A percentile compares a stretch with the other conserved stretches of the same genome.
phyloP scores from a whole-genome alignment of 2,329 filamentous ascomycete genomes.

The Colletotrichum gloeosporioides region DNA sequence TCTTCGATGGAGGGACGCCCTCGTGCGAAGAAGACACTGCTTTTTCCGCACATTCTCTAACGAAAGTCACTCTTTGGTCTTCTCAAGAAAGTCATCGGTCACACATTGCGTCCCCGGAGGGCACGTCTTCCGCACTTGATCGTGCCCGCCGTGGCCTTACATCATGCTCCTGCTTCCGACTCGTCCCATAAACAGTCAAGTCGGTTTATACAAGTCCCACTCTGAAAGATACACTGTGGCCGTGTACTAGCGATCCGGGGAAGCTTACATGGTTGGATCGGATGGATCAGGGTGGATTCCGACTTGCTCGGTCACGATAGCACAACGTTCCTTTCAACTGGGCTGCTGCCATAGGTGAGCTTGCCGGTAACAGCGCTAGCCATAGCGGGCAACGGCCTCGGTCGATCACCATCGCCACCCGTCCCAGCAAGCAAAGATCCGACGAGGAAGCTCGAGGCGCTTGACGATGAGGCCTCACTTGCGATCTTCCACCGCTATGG shows the following conservation, averaged over 20 bases:
- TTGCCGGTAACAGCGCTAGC: neutral
- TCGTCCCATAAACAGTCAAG: neutral
- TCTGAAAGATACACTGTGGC: neutral
- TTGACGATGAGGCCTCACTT: neutral
- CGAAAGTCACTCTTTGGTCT: neutral
- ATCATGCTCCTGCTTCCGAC: neutral
- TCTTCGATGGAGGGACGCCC: neutral
- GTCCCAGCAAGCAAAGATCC: neutral
- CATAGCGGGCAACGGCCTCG: neutral
- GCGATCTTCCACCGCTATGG: neutral
- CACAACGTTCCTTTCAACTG: neutral
- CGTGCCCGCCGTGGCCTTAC: neutral
- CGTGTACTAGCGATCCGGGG: neutral
- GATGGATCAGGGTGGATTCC: neutral
- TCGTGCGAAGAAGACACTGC: neutral
- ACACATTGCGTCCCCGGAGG: neutral
- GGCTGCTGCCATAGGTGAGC: neutral
- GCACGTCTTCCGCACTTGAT: neutral
- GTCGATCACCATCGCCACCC: neutral
- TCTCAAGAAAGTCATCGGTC: neutral
- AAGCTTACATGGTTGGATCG: neutral
- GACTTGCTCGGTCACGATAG: neutral
- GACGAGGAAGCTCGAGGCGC: neutral
- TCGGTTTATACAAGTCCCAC: neutral
- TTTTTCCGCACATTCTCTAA: neutral